Base-by-base conservation (phyloP, 495 filamentous ascomycete species). In the Neurospora sp. region DNA sequence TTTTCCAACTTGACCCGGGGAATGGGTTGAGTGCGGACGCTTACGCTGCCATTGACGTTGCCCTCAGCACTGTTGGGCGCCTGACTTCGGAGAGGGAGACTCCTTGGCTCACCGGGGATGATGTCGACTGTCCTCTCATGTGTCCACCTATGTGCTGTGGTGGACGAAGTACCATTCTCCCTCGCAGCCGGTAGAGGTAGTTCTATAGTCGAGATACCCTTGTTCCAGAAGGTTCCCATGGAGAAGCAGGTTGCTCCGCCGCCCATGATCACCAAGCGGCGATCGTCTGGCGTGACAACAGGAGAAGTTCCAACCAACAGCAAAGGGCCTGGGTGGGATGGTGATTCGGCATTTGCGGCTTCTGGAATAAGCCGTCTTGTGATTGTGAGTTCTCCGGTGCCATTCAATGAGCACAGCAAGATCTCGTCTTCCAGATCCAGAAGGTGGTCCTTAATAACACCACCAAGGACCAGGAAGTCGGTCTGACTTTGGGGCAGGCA, bases 171-270 rank as follows among this genome's bases (percentile, higher is more conserved):
- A 3, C 18, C 31, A 14, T 31, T 8, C 27, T 4, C 54, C 14
- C 0, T 31, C 20, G 14, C 54, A 71, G 27, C 4, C 9, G 6
- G 54, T 1, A 62, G 14, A 1, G 54, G 27, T 18, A 35, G 54
- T 37, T 66, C 62, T 2, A 81, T 42, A 3, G 74, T 76, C 23
- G 78, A 82, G 0, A 79, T 76, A 0, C 77, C 77, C 31, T 74
- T 79, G 23, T 79, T 82, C 81, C 81, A 82, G 72, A 79, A 82
- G 0, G 81, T 80, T 1, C 81, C 81, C 86, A 97, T 95, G 0
- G 92, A 93, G 81, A 96, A 97, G 79, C 94, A 97, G 0, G 94
- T 92, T 37, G 92, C 93, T 23, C 94, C 94, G 18, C 94, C 94
- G 10, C 93, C 93, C 42, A 91, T 80, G 3, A 97, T 80, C 20